Percentiles rank a stretch among this genome's conserved stretches.
Conservation (phyloP, 2,329 filamentous ascomycete species). For the Xylaria arbuscula region DNA sequence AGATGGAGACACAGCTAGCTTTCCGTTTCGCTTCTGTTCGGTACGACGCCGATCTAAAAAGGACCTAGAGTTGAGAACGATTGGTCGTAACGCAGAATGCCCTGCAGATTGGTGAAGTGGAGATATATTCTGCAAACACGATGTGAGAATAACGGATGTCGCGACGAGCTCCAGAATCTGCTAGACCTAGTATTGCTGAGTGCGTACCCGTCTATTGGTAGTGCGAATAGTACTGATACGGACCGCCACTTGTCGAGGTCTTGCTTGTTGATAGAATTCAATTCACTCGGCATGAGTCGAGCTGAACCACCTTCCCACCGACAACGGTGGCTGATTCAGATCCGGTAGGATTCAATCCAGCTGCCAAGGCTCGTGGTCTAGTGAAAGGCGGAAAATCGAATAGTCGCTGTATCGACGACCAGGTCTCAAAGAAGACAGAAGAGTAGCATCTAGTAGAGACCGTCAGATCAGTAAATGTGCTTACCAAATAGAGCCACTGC, state of each 20-base stretch:
- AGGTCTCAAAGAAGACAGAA: background rate
- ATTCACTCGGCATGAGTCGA: constrained; percentile 13
- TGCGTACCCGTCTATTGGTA: constrained; percentile 44
- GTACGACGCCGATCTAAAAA: constrained; percentile 18
- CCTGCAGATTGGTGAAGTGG: constrained; percentile 40
- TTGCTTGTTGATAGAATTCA: constrained; percentile 1
- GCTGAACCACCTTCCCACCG: background rate
- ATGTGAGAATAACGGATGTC: constrained; percentile 41
- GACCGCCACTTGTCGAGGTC: constrained; percentile 25
- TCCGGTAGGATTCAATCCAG: background rate
- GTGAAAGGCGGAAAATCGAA: background rate
- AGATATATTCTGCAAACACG: constrained; percentile 36
- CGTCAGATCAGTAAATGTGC: constrained; percentile 24
- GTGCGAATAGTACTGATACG: constrained; percentile 39
- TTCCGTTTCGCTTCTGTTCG: constrained; percentile 9
- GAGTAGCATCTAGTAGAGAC: constrained; percentile 16
- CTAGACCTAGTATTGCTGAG: constrained; percentile 43
- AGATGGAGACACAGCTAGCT: constrained; percentile 3
- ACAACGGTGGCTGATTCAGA: background rate
- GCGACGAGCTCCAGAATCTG: constrained; percentile 41
- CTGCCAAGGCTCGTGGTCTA: background rate
- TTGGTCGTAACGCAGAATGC: constrained; percentile 37
- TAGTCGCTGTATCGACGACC: background rate
- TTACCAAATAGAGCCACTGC: background rate
- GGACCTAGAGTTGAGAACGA: constrained; percentile 36